These are phyloP conservation scores for Paramecium pentaurelia DNA, from an alignment of 73 alveolate genomes.

Conservation along the genomic window DNA sequence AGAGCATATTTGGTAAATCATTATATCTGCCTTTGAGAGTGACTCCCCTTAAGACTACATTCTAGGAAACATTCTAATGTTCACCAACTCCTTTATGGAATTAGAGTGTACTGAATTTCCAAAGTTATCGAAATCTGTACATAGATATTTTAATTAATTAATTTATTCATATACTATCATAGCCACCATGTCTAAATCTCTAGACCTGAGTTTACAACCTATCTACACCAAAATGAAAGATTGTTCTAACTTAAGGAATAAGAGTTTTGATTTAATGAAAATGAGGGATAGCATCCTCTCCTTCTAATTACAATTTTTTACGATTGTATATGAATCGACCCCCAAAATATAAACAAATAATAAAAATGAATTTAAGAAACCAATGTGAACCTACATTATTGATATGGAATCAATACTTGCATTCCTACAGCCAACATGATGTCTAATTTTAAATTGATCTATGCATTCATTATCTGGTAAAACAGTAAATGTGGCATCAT, in stretches of 20 bases:
- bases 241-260: not conserved
- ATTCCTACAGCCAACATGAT: not conserved
- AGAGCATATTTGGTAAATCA: slow-evolving; percentile 79
- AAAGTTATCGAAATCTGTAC: slow-evolving; percentile 6
- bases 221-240: not conserved
- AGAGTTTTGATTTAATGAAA: not conserved
- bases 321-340: slow-evolving; percentile 24
- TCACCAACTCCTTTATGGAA: slow-evolving; percentile 59
- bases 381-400: slow-evolving; percentile 10
- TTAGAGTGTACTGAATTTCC: slow-evolving; percentile 28
- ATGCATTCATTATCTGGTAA: slow-evolving; percentile 24
- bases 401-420: not conserved
- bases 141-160: not conserved
- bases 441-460: slow-evolving; percentile 35
- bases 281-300: slow-evolving; percentile 45
- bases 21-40: slow-evolving; percentile 65
- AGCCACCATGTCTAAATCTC: slow-evolving; percentile 13
- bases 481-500: not conserved
- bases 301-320: not conserved
- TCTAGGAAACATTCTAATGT: slow-evolving; percentile 51
- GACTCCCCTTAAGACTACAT: slow-evolving; percentile 74
- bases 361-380: not conserved
- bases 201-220: not conserved
- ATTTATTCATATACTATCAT: slow-evolving; percentile 22
- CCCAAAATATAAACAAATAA: not conserved